Conservation (phyloP, 2,329 filamentous ascomycete genomes). For the Hirsutella thompsonii region DNA sequence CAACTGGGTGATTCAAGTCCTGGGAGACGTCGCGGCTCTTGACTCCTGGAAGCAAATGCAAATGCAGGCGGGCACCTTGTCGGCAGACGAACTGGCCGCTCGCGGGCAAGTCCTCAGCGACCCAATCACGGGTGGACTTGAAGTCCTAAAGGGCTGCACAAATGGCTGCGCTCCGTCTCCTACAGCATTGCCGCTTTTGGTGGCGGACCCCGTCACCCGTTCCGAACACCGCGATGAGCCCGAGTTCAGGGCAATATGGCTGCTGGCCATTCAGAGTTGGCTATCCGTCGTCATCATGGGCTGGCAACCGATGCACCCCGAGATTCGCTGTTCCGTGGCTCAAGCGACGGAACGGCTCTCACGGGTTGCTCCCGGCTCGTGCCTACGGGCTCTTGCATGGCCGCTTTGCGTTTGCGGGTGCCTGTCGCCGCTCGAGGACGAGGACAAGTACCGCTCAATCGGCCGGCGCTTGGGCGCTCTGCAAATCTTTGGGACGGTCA, state of each 20-base stretch:
- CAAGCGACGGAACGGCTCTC: conserved; percentile 21
- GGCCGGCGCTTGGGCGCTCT: conserved; percentile 26
- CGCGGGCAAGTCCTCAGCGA: conserved; percentile 29
- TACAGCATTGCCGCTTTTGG: conserved; percentile 3
- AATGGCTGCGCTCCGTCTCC: neutral
- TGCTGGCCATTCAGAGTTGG: conserved; percentile 32
- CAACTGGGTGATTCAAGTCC: conserved; percentile 42
- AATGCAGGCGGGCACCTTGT: conserved; percentile 27
- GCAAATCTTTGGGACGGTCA: conserved; percentile 31
- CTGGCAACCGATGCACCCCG: conserved; percentile 33
- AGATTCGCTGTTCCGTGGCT: conserved; percentile 22
- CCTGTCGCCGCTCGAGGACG: conserved; percentile 23
- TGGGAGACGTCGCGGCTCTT: conserved; percentile 39
- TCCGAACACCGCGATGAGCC: conserved; percentile 11
- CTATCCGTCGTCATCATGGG: conserved; percentile 34
- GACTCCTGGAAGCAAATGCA: conserved; percentile 41
- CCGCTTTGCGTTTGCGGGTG: conserved; percentile 29
- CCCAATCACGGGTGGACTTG: conserved; percentile 19
- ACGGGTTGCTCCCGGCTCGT: conserved; percentile 15
- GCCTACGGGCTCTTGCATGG: conserved; percentile 23
- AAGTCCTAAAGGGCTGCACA: conserved; percentile 13
- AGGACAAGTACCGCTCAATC: conserved; percentile 27
- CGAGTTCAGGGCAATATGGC: conserved; percentile 29
- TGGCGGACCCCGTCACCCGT: conserved; percentile 7
- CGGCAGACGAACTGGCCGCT: conserved; percentile 29